Conservation (phyloP, 75 land plant species). For the Pinus albicaulis region DNA sequence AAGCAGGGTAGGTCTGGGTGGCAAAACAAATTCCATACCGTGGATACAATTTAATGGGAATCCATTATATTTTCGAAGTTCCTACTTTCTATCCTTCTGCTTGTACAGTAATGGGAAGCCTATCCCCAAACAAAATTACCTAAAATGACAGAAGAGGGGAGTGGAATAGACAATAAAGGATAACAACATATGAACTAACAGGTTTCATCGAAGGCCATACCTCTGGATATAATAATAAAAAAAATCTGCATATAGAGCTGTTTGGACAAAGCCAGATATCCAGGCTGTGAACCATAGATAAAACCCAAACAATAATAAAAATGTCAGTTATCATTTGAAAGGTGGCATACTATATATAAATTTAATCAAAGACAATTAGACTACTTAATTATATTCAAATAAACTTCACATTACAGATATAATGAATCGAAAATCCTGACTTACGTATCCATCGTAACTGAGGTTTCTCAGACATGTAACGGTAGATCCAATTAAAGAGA, state of each 20-base stretch:
- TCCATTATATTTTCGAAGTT: background rate
- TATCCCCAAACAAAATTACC: background rate
- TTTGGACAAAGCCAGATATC: conserved; percentile 79
- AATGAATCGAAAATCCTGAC: conserved; percentile 9
- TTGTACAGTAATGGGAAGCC: background rate
- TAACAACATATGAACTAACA: background rate
- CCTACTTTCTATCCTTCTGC: background rate
- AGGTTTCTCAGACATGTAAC: conserved; percentile 74
- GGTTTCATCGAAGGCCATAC: conserved; percentile 16
- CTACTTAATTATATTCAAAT: background rate
- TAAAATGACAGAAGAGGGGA: background rate
- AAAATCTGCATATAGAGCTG: conserved; percentile 83
- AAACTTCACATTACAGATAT: background rate
- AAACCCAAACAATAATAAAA: background rate
- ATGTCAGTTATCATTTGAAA: background rate
- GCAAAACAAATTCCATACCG: background rate
- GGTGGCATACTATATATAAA: background rate
- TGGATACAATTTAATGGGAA: background rate
- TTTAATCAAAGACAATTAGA: background rate
- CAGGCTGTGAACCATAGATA: conserved; percentile 56
- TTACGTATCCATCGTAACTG: conserved; percentile 81
- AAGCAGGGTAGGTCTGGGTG: background rate
- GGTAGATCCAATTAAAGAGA: conserved; percentile 78
- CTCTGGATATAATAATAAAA: conserved; percentile 85
- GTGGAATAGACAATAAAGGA: background rate